Percentiles rank a stretch among this genome's conserved stretches.
phyloP scores from a whole-genome alignment of 148 eudicot species.

The Vaccinium macrocarpon region DNA sequence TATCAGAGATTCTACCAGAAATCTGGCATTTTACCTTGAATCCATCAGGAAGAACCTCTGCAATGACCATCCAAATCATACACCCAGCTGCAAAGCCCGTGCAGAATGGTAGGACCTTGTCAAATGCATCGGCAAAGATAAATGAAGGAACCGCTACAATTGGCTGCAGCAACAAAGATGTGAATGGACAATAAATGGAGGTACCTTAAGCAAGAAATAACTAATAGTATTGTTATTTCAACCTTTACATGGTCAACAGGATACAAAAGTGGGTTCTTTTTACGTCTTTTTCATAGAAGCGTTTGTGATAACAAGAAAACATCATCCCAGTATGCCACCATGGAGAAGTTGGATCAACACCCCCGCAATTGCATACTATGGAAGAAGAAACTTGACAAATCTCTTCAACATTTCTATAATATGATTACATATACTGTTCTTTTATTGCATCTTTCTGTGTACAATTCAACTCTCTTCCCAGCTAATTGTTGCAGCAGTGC shows the following conservation, averaged over 20 bases:
- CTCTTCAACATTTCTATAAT: background rate
- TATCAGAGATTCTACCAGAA: constrained; percentile 10
- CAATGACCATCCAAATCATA: constrained; percentile 99
- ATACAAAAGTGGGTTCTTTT: background rate
- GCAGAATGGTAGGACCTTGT: constrained; percentile 87
- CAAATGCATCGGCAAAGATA: constrained; percentile 87
- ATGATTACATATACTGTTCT: too few relatives aligned
- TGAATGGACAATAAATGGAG: constrained; percentile 13
- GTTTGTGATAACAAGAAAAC: background rate
- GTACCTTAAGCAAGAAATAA: background rate
- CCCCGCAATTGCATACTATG: background rate
- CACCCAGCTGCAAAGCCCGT: constrained; percentile 99
- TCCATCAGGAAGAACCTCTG: constrained; percentile 96
- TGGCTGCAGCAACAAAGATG: constrained; percentile 64
- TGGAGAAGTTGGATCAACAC: background rate
- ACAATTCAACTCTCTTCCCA: background rate
- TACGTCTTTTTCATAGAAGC: background rate
- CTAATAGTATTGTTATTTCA: background rate
- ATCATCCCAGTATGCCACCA: constrained; percentile 1
- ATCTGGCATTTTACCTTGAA: constrained; percentile 56
- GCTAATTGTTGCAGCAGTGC: background rate
- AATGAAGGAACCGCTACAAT: constrained; percentile 95
- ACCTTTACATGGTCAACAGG: background rate
- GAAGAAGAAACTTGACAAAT: background rate
- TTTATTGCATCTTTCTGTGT: background rate